Evolutionary conservation across 371 early-diverging fungal species (phyloP).

Genomic region (Rhizopus stolonifer): DNA sequence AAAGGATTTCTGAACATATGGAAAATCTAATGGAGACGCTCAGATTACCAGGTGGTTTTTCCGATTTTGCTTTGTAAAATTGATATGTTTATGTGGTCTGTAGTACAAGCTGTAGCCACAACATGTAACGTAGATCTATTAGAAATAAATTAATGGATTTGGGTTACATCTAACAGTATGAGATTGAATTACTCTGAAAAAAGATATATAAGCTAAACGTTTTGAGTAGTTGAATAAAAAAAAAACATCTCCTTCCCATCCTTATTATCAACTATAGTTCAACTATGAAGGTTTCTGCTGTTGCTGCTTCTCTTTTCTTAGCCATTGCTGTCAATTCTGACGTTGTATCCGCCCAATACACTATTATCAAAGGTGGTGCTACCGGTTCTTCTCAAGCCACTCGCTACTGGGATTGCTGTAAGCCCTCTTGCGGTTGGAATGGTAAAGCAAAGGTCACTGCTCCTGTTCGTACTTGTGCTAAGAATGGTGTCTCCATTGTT

Average conservation of each 20-base stretch:
- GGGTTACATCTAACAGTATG: too few species aligned
- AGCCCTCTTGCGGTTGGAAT: conserved; percentile 39
- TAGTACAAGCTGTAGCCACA: too few species aligned
- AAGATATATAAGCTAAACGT: background rate
- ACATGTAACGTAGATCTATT: too few species aligned
- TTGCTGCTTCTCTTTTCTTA: background rate
- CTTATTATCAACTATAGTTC: too few species aligned
- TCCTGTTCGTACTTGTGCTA: conserved; percentile 32
- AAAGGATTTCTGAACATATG: too few species aligned
- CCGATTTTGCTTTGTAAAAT: too few species aligned
- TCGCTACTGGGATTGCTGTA: conserved; percentile 52
- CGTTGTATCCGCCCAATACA: conserved; percentile 8
- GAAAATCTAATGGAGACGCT: too few species aligned
- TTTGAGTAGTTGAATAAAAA: background rate
- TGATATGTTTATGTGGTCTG: too few species aligned
- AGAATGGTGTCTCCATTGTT: conserved; percentile 29
- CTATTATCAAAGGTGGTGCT: conserved; percentile 16
- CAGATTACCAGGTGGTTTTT: too few species aligned
- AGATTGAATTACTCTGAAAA: too few species aligned
- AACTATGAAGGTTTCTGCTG: background rate
- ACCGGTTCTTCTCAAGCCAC: conserved; percentile 34
- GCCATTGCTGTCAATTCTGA: background rate
- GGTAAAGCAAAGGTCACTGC: conserved; percentile 35
- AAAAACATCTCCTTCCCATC: background rate
- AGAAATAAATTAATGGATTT: too few species aligned